A percentile compares a stretch with the other conserved stretches of the same genome.
These are phyloP conservation scores for Fagus sylvatica DNA, from an alignment of 306 rosid genomes.

Conservation along the genomic window DNA sequence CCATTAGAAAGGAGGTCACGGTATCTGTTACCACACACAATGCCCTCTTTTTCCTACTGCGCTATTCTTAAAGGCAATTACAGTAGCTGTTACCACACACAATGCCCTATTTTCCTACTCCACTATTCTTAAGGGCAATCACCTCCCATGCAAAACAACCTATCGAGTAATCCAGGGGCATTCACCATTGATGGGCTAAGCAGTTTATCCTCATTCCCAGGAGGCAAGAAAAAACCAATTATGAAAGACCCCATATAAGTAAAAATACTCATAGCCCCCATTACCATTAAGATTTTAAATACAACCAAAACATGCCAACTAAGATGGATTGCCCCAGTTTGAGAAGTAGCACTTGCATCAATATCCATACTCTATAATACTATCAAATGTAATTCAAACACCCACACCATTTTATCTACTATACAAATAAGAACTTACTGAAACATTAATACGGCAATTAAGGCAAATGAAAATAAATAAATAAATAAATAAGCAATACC, in stretches of 20 bases:
- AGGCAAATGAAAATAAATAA: background rate
- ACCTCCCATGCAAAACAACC: background rate
- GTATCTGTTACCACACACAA: background rate
- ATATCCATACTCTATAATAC: background rate
- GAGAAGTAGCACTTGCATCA: background rate
- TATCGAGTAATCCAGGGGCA: too few species aligned
- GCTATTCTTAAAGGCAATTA: background rate
- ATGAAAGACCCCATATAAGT: background rate
- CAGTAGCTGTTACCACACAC: background rate
- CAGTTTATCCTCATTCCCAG: too few species aligned
- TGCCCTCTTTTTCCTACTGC: background rate
- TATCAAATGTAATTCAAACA: background rate
- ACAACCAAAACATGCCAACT: background rate
- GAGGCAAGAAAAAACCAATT: too few species aligned
- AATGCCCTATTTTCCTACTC: background rate
- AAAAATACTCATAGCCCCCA: background rate
- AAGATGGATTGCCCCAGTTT: background rate
- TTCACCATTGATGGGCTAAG: too few species aligned
- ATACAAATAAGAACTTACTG: background rate
- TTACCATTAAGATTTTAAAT: background rate
- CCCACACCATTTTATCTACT: background rate
- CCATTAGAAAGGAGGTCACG: background rate
- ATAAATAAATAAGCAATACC: conserved; percentile 36
- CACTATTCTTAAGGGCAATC: background rate
- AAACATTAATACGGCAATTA: background rate